These are phyloP conservation scores for Sequoiadendron giganteum DNA, from an alignment of 75 land plant species.

Conservation along the genomic window DNA sequence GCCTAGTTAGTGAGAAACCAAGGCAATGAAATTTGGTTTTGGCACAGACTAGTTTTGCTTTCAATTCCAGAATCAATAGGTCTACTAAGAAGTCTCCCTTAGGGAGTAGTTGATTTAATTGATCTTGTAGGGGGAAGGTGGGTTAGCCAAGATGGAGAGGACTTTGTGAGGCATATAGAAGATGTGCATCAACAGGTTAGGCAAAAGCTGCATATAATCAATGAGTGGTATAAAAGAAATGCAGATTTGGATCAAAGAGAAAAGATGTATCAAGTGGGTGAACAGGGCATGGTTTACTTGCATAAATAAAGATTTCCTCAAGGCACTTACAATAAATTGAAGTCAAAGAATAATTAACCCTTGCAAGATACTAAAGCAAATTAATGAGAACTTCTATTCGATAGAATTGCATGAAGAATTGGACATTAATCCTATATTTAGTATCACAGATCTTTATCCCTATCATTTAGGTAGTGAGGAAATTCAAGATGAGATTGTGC, in stretches of 20 bases:
- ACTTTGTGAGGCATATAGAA: background rate
- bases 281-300: background rate
- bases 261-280: background rate
- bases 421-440: background rate
- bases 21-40: too few relatives aligned
- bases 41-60: too few relatives aligned
- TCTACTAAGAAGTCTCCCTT: too few relatives aligned
- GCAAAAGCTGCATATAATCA: background rate
- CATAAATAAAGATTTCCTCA: too few relatives aligned
- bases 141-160: background rate
- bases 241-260: background rate
- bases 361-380: background rate
- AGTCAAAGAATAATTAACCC: background rate
- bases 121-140: background rate
- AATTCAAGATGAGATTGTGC: background rate
- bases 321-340: too few relatives aligned
- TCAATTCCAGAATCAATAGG: too few relatives aligned
- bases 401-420: background rate
- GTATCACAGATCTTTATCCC: too few relatives aligned
- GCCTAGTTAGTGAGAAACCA: background rate
- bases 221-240: background rate
- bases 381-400: background rate
- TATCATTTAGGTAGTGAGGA: background rate
- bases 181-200: background rate
- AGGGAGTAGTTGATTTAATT: background rate